These are phyloP conservation scores for Ananas comosus DNA, from an alignment of 176 grass and related monocot species.

Conservation along the genomic window DNA sequence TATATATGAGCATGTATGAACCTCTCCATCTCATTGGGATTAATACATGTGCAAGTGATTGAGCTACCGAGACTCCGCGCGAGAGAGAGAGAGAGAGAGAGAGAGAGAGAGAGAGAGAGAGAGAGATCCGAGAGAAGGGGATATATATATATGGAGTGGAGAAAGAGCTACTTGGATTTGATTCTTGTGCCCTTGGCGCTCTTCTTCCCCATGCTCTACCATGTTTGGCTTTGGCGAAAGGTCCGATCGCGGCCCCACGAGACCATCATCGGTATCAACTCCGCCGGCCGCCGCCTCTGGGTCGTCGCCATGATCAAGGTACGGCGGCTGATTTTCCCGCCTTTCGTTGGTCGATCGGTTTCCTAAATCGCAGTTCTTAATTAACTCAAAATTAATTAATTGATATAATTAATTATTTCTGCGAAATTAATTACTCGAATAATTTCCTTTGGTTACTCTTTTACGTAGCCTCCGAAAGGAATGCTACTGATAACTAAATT, in stretches of 20 bases:
- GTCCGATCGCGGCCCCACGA: constrained; percentile 38
- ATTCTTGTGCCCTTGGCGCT: constrained; percentile 52
- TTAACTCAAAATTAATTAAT: background rate
- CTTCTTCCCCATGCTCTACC: constrained; percentile 61
- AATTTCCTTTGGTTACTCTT: no score
- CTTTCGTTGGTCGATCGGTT: background rate
- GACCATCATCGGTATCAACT: constrained; percentile 65
- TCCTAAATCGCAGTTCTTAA: background rate
- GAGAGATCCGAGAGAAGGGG: background rate
- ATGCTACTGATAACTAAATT: no score
- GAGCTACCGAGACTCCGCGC: no score
- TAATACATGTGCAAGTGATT: no score
- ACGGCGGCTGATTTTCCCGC: background rate
- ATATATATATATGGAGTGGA: constrained; percentile 56
- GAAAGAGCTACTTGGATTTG: constrained; percentile 58
- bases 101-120: background rate
- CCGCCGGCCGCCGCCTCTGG: constrained; percentile 55
- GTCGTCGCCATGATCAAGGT: constrained; percentile 64
- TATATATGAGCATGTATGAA: no score
- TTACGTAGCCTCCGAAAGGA: no score
- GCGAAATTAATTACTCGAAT: no score
- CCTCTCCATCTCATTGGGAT: no score
- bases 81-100: background rate
- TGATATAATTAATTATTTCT: no score
- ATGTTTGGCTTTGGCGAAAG: constrained; percentile 64